Conservation (phyloP, 495 filamentous ascomycete species). For the Pseudoneurospora amorphoporcata region DNA sequence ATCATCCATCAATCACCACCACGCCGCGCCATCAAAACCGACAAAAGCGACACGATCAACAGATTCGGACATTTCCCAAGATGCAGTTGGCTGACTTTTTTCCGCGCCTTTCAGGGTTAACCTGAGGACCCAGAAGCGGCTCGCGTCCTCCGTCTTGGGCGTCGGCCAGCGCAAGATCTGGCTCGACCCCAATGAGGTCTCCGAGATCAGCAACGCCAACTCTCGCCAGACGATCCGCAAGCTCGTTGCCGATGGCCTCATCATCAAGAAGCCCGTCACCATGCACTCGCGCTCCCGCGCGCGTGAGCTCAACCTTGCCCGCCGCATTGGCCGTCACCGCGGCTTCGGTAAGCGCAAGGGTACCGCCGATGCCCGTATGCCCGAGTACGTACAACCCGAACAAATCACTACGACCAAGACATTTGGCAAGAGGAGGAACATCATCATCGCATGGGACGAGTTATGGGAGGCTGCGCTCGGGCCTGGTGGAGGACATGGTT, state of each 20-base stretch:
- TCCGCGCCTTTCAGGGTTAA: conserved; percentile 67
- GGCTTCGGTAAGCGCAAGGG: conserved; percentile 99
- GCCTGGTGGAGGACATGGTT: background rate
- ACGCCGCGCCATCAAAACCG: conserved; percentile 1
- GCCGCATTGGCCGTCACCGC: conserved; percentile 88
- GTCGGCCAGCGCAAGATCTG: conserved; percentile 99
- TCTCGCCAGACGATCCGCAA: conserved; percentile 99
- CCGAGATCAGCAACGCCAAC: conserved; percentile 99
- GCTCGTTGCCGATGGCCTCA: conserved; percentile 98
- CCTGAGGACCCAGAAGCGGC: conserved; percentile 98
- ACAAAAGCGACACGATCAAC: background rate
- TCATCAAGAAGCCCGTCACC: conserved; percentile 99
- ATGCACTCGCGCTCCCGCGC: conserved; percentile 98
- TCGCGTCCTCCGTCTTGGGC: conserved; percentile 94
- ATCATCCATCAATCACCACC: conserved; percentile 2
- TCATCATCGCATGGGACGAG: background rate
- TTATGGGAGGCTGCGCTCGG: background rate
- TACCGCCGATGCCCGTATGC: conserved; percentile 99
- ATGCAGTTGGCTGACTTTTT: conserved; percentile 24
- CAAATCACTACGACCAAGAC: background rate
- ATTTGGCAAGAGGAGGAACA: background rate
- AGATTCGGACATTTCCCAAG: background rate
- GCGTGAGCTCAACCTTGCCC: conserved; percentile 79
- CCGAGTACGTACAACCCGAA: conserved; percentile 55
- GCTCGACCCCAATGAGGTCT: conserved; percentile 99